Conservation (phyloP, 2,329 filamentous ascomycete genomes). For the Cylindrodendrum hubeiense region DNA sequence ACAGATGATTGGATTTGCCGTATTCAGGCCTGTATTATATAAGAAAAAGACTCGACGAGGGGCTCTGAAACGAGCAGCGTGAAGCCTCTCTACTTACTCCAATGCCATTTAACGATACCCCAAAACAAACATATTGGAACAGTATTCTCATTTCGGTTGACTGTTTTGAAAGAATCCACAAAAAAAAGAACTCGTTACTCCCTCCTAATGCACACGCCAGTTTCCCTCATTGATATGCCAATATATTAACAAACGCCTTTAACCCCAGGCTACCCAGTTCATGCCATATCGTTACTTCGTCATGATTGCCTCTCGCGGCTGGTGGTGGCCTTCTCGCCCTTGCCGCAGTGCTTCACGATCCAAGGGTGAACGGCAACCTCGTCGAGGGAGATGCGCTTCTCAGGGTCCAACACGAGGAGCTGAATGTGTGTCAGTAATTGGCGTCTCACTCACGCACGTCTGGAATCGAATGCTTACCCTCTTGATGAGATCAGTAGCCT, state of each 20-base stretch:
- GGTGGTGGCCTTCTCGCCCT: conserved; percentile 63
- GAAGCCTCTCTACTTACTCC: conserved; percentile 31
- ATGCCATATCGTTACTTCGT: conserved; percentile 37
- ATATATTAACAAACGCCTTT: conserved; percentile 38
- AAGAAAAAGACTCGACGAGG: conserved; percentile 9
- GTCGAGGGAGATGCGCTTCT: conserved; percentile 91
- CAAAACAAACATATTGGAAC: conserved; percentile 17
- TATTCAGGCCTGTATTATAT: conserved; percentile 12
- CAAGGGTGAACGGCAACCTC: conserved; percentile 92
- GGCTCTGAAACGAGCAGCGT: conserved; percentile 8
- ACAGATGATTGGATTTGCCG: conserved; percentile 67
- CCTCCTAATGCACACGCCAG: conserved; percentile 46
- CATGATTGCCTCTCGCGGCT: conserved; percentile 60
- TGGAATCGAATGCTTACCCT: conserved; percentile 67
- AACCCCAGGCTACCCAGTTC: conserved; percentile 31
- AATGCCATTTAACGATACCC: conserved; percentile 45
- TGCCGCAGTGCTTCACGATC: conserved; percentile 95
- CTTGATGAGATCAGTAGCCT: conserved; percentile 93
- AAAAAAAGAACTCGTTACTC: conserved; percentile 44
- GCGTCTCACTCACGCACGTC: background rate
- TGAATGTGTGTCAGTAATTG: conserved; percentile 53
- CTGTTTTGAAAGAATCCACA: conserved; percentile 32
- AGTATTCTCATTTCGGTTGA: conserved; percentile 30
- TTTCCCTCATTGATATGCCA: conserved; percentile 29
- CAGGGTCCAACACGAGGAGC: conserved; percentile 92